Base-by-base conservation (phyloP, 2,329 filamentous ascomycete species). In the Pseudocercospora macadamiae region DNA sequence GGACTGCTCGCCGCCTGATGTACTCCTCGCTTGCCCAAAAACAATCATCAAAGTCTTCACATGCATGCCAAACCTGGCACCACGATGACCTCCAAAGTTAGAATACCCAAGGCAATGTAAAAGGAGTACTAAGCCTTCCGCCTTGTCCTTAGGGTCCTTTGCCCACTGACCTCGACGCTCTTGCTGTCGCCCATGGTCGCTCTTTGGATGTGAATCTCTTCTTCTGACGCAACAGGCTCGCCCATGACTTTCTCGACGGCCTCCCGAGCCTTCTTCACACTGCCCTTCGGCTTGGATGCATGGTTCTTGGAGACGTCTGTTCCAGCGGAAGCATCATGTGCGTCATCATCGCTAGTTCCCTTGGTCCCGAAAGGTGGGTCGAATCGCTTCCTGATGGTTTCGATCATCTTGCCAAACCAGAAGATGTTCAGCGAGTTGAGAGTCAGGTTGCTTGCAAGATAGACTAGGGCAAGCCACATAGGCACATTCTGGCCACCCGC, bases 351-450 rank as follows among this genome's bases (percentile, higher is more conserved):
- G 5, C 64, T 69, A 3, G 66, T 54, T 18, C 70, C 69, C 63
- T 73, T 75, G 10, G 79, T 81, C 12, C 54, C 54, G 14, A 77
- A 71, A 4, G 79, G 88, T 75, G 80, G 79, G 60, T 85, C 82
- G 70, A 95, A 95, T 23, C 90, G 82, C 78, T 90, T 92, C 60
- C 86, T 82, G 10, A 95, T 85, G 7, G 90, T 89, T 60, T 85
- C 81, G 62, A 96, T 86, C 91, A 96, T 96, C 82, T 91, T 91
- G 70, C 86, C 81, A 72, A 93, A 95, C 91, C 91, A 96, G 76
- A 88, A 90, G 69, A 90, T 86, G 76, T 96, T 96, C 53, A 96
- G 78, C 10, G 83, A 80, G 70, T 92, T 93, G 23, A 96, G 81
- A 0, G 84, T 83, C 18, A 90, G 54, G 73, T 95, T 95, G 70